Evolutionary conservation across 345 rosid species (phyloP), one percentile per base, ranked within the genome.

Genomic region (Gossypium australe): DNA sequence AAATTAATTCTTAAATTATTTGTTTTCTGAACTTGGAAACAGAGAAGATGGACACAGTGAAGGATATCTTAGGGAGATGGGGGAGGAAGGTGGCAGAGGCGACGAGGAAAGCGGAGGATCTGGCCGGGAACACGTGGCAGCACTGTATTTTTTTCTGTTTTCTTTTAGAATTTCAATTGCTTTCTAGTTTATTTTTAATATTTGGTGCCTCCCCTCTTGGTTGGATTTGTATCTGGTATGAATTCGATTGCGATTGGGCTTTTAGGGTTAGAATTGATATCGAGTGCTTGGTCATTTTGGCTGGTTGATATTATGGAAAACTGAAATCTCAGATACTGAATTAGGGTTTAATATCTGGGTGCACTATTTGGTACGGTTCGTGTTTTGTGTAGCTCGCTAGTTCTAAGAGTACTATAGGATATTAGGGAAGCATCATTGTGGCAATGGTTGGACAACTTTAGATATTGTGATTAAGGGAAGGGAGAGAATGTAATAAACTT

Each of bases 61-160:
- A 75, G 82, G 90, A 81, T 71, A 89, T 78, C 53, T 75, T 87
- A 11, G 93, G 90, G 48, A 85, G 84, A 74, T 89, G 89, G 89
- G 88, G 89, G 61, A 87, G 75, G 79, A 85, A 62, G 78, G 88
- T 86, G 43, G 87, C 84, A 10, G 93, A 87, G 71, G 89, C 89
- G 3, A 84, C 89, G 9, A 85, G 79, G 84, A 89, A 79, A 82
- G 89, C 93, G 7, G 93, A 87, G 78, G 89, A 84, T 63, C 87
- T 88, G 48, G 89, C 88, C 62, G 89, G 89, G 47, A 86, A 84
- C 79, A 83, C 86, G 11, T 86, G 89, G 88, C 83, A 84, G 57
- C 84, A 81, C 65, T 68, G 84, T 84, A 70, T 53, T 76, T 70
- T 47, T 60, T 11, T 60, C 24, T 47, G 4, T 60, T 57, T 2